Evolutionary conservation across 768 basidiomycete genomes (phyloP).

Genomic region (Russula compacta): DNA sequence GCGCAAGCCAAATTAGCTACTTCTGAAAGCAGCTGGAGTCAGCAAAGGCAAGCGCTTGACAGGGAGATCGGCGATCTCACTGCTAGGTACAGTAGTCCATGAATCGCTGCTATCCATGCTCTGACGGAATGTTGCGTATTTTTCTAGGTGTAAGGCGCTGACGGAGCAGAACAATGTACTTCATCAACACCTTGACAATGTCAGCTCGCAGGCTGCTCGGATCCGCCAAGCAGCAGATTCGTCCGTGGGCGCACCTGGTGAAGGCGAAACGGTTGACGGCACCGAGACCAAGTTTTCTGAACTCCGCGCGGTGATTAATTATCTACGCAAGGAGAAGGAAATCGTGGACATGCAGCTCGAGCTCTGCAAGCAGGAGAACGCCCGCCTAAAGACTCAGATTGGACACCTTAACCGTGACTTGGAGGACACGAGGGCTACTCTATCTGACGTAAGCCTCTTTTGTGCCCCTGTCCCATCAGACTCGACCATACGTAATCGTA

Average conservation of each 20-base stretch:
- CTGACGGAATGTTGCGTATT: background rate
- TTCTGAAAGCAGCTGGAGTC: constrained; percentile 73
- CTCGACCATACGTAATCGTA: background rate
- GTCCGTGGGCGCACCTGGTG: constrained; percentile 35
- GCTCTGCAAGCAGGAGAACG: constrained; percentile 68
- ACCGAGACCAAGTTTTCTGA: constrained; percentile 60
- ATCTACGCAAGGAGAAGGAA: constrained; percentile 85
- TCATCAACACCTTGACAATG: constrained; percentile 77
- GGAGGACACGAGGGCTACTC: constrained; percentile 57
- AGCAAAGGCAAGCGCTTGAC: constrained; percentile 67
- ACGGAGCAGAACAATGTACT: constrained; percentile 66
- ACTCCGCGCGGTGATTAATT: constrained; percentile 68
- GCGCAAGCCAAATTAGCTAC: constrained; percentile 61
- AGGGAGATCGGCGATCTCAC: constrained; percentile 70
- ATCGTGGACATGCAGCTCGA: constrained; percentile 84
- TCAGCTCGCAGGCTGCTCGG: constrained; percentile 73
- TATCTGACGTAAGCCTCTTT: constrained; percentile 51
- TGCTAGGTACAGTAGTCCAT: constrained; percentile 40
- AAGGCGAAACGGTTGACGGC: constrained; percentile 41
- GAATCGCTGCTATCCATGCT: background rate
- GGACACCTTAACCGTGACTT: constrained; percentile 63
- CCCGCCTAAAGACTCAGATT: constrained; percentile 63
- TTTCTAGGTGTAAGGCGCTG: constrained; percentile 59
- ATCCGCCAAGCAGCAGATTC: constrained; percentile 59
- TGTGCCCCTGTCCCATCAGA: constrained; percentile 1